Evolutionary conservation across 306 rosid species (phyloP), one percentile per base, ranked within the genome.

Genomic region (Chamaecrista fasciculata): DNA sequence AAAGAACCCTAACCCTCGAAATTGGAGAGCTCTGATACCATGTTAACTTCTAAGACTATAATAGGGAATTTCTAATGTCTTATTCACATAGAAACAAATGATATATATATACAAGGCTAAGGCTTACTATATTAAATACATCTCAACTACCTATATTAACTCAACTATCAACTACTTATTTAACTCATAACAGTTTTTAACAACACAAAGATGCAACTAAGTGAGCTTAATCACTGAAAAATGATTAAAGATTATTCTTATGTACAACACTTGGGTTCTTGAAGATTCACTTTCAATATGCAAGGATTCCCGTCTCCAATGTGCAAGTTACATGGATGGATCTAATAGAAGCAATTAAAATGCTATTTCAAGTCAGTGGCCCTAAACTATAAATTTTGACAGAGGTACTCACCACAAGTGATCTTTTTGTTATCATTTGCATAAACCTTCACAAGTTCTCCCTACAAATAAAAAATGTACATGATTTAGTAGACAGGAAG

Each of bases 401-500:
- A 70, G 25, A 73, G 62, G 55, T 62, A 82, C 96, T 79, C 74
- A 92, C 96, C 98, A 76, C 89, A 89, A 70, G 72, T 58, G 31
- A 92, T 89, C 83, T 87, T 92, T 79, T 70, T 80, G 76, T 67
- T 76, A 31, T 82, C 95, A 78, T 92, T 92, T 26, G 95, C 91
- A 74, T 85, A 89, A 72, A 92, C 95, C 76, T 75, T 89, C 66
- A 86, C 96, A 79, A 86, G 95, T 79, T 89, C 98, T 59, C 98
- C 98, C 98, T 92, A 78, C 80, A 82, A 67, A 62, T 50, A 74
- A 51, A 66, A 21, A 79, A 80, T 62, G 66, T 52, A 39, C 24
- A 28, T 42, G 55, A 61, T 67, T 71, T 34, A 33, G 43, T 23
- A 33, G 25, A 23, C 51, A 29, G 12, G 24, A 0, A 28, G 24